Percentiles rank a stretch among this genome's conserved stretches.
Conservation (phyloP, 2,329 filamentous ascomycete genomes). For the Fonsecaea multimorphosa region DNA sequence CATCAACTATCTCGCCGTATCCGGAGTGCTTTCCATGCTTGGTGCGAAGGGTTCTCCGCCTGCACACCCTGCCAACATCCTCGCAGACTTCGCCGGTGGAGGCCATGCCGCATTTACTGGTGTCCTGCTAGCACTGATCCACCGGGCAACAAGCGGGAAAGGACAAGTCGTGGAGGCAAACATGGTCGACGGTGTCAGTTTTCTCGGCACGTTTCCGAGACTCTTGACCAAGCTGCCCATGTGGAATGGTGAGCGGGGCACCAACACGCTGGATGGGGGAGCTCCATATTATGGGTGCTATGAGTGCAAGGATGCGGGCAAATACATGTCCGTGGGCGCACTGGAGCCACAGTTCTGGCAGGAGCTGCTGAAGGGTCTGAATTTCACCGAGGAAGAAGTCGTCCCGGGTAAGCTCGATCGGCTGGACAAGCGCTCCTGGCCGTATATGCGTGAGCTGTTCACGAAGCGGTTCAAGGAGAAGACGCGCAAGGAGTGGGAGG, state of each 20-base stretch:
- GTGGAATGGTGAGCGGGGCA: conserved; percentile 70
- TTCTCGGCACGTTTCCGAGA: conserved; percentile 78
- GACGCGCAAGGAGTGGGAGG: conserved; percentile 80
- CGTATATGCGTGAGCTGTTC: conserved; percentile 67
- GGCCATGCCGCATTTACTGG: conserved; percentile 82
- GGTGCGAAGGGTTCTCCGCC: conserved; percentile 71
- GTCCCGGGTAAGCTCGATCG: conserved; percentile 57
- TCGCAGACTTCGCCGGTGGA: conserved; percentile 91
- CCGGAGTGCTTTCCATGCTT: conserved; percentile 77
- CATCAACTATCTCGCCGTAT: conserved; percentile 94
- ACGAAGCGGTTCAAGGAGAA: conserved; percentile 69
- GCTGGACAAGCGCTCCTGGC: conserved; percentile 70
- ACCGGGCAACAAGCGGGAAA: conserved; percentile 61
- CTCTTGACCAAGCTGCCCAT: conserved; percentile 67
- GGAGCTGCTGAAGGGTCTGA: conserved; percentile 70
- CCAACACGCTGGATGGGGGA: conserved; percentile 81
- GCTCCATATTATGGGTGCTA: conserved; percentile 91
- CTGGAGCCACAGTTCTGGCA: conserved; percentile 86
- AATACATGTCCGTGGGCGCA: conserved; percentile 86
- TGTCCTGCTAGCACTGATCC: conserved; percentile 76
- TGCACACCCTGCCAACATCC: conserved; percentile 78
- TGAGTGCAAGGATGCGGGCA: conserved; percentile 73
- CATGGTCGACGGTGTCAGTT: conserved; percentile 90
- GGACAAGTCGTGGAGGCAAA: conserved; percentile 95
- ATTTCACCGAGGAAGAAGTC: conserved; percentile 56